Base-by-base conservation (phyloP, 352 stramenopile genomes). In the Thalassiosira ordinaria region DNA sequence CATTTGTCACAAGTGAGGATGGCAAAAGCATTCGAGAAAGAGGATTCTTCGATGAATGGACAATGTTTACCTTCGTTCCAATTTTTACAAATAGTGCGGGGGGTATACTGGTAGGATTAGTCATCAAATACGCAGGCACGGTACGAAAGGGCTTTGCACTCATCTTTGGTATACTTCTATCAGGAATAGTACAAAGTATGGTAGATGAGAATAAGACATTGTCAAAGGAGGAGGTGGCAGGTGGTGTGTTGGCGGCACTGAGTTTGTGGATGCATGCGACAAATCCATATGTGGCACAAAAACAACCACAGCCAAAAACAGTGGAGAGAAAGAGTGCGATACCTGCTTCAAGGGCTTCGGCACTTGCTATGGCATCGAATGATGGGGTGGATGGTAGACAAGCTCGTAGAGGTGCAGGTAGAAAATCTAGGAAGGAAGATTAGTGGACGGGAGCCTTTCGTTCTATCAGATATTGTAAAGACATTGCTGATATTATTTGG, bases 91-190 rank as follows among this genome's bases (percentile, higher is more conserved):
- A 93, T 74, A 69, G 84, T 20, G 65, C 84, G 6, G 90, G 88
- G 29, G 90, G 90, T 11, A 91, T 94, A 33, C 52, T 93, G 0
- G 88, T 93, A 9, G 90, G 88, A 47, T 73, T 94, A 20, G 90
- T 94, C 3, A 93, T 88, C 22, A 93, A 93, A 74, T 86, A 94
- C 77, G 86, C 85, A 6, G 90, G 90, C 18, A 88, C 74, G 3
- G 88, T 93, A 16, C 66, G 79, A 11, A 94, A 94, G 49, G 90
- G 90, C 11, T 94, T 94, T 86, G 88, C 86, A 31, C 62, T 94
- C 0, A 92, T 94, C 39, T 92, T 93, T 80, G 90, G 90, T 14
- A 92, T 94, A 29, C 67, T 92, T 18, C 67, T 94, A 31, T 86
- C 72, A 27, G 90, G 79, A 7, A 35, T 93, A 11, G 67, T 92